These are phyloP conservation scores for Magnaporthiopsis incrustans DNA, from an alignment of 2,329 filamentous ascomycete species.

Conservation along the genomic window DNA sequence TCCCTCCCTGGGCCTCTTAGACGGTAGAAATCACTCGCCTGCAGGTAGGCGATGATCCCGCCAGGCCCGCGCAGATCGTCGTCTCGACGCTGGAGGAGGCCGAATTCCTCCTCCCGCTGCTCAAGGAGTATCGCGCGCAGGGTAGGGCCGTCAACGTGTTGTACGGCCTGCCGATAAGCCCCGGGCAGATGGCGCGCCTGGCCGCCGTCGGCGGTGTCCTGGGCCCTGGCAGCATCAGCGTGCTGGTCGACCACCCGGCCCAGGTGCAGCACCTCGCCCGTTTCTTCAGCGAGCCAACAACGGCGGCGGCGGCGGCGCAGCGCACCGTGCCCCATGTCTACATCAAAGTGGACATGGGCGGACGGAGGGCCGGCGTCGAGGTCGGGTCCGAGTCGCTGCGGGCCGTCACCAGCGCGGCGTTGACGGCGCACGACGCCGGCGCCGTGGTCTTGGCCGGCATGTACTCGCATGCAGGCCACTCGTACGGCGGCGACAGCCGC, in stretches of 20 bases:
- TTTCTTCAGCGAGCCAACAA: conserved; percentile 1
- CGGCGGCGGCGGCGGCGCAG: conserved; percentile 11
- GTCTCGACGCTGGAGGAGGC: conserved; percentile 70
- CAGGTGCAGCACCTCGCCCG: conserved; percentile 35
- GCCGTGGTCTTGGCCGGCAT: conserved; percentile 48
- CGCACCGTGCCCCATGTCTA: conserved; percentile 43
- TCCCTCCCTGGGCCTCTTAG: conserved; percentile 18
- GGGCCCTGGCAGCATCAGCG: conserved; percentile 45
- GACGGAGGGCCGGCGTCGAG: conserved; percentile 59
- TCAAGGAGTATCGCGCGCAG: conserved; percentile 45
- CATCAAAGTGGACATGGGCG: conserved; percentile 69
- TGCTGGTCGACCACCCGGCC: conserved; percentile 62
- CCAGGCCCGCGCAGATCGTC: conserved; percentile 50
- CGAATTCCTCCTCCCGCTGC: conserved; percentile 54
- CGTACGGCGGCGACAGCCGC: conserved; percentile 50
- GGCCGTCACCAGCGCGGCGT: conserved; percentile 35
- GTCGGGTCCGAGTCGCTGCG: conserved; percentile 38
- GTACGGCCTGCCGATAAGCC: conserved; percentile 63
- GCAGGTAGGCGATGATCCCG: conserved; percentile 53
- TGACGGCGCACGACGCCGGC: conserved; percentile 32
- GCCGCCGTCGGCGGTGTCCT: conserved; percentile 46
- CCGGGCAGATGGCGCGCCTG: conserved; percentile 52
- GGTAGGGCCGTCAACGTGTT: conserved; percentile 33
- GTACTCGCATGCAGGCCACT: conserved; percentile 68
- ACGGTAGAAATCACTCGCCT: conserved; percentile 58